Conservation (phyloP, 495 filamentous ascomycete genomes). For the Friedmanniomyces simplex region DNA sequence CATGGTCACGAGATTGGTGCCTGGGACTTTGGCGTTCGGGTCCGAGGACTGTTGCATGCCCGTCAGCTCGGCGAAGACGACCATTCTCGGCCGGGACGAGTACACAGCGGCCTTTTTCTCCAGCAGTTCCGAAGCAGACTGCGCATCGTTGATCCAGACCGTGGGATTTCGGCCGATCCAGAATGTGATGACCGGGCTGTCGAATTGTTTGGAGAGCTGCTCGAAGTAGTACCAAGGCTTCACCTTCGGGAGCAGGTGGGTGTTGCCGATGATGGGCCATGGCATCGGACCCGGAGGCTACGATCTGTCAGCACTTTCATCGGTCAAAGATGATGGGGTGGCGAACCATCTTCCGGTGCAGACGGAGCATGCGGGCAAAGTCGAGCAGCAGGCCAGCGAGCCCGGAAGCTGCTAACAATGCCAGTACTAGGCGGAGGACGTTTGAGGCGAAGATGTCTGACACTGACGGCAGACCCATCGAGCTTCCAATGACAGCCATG, state of each 20-base stretch:
- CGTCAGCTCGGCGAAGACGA: constrained; percentile 49
- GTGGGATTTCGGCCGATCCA: constrained; percentile 53
- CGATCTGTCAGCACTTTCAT: not conserved
- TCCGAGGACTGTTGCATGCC: constrained; percentile 40
- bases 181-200: constrained; percentile 49
- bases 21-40: constrained; percentile 6
- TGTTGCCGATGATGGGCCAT: constrained; percentile 42
- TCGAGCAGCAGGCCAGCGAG: constrained; percentile 30
- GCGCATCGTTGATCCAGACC: constrained; percentile 56
- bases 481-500: constrained; percentile 10
- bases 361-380: constrained; percentile 41
- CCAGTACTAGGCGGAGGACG: not conserved
- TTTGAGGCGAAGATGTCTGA: not conserved
- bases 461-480: constrained; percentile 4
- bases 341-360: constrained; percentile 35
- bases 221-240: constrained; percentile 61
- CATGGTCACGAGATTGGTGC: constrained; percentile 48
- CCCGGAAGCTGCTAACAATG: not conserved
- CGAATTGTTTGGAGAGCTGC: constrained; percentile 42
- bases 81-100: constrained; percentile 35
- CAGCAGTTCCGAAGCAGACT: constrained; percentile 42
- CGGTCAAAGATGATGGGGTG: not conserved
- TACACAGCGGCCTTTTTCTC: constrained; percentile 50
- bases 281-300: constrained; percentile 49
- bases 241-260: constrained; percentile 45